phyloP scores from a whole-genome alignment of 2,329 filamentous ascomycete species.

The Aureobasidium sp. region DNA sequence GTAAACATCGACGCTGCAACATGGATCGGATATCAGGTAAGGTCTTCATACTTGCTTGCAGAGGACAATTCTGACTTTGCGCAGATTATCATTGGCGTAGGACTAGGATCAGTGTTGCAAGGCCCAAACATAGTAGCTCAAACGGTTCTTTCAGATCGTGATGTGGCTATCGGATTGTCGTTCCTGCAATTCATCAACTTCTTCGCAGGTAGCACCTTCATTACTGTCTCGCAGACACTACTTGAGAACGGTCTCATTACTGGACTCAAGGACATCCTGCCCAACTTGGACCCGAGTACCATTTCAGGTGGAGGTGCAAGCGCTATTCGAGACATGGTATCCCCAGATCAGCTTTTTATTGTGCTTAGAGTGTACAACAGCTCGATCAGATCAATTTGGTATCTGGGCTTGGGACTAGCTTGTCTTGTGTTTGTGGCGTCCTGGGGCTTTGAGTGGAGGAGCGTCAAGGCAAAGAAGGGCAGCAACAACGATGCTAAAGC shows the following conservation, averaged over 20 bases:
- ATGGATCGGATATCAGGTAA: constrained; percentile 20
- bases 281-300: constrained; percentile 32
- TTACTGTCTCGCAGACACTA: constrained; percentile 38
- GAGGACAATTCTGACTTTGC: constrained; percentile 15
- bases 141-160: constrained; percentile 30
- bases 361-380: constrained; percentile 57
- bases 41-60: constrained; percentile 15
- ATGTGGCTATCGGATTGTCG: constrained; percentile 36
- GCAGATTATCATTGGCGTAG: constrained; percentile 25
- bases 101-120: constrained; percentile 38
- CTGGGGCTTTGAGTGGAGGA: constrained; percentile 53
- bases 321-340: constrained; percentile 47
- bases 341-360: constrained; percentile 38
- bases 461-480: constrained; percentile 32
- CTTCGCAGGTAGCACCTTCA: constrained; percentile 37
- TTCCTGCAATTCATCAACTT: constrained; percentile 38
- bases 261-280: constrained; percentile 29
- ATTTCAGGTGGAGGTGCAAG: constrained; percentile 45
- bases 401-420: constrained; percentile 48
- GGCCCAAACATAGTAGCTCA: constrained; percentile 36
- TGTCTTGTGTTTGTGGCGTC: constrained; percentile 47
- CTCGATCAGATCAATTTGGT: constrained; percentile 50
- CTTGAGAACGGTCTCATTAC: constrained; percentile 37
- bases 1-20: constrained; percentile 9
- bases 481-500: neutral